Conservation (phyloP, 1,284 basidiomycete genomes). For the Ceratobasidium sp. region DNA sequence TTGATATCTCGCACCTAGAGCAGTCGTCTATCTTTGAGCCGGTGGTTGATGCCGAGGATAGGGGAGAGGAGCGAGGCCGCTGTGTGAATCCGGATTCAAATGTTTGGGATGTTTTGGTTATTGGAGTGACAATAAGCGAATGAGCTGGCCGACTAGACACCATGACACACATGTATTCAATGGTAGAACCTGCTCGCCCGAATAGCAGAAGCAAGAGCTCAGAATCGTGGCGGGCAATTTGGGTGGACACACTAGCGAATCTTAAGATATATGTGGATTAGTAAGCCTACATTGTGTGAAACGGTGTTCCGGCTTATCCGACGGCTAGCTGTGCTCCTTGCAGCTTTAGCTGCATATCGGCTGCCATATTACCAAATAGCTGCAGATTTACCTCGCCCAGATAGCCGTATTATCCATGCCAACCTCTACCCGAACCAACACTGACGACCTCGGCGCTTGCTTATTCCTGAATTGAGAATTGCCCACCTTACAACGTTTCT, state of each 20-base stretch:
- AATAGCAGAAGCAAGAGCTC: too few relatives aligned
- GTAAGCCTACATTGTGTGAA: neutral
- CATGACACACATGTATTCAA: too few relatives aligned
- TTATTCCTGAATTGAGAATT: too few relatives aligned
- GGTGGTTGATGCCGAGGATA: neutral
- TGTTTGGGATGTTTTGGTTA: neutral
- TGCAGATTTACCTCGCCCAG: neutral
- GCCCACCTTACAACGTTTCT: too few relatives aligned
- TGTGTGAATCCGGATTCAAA: neutral
- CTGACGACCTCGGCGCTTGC: too few relatives aligned
- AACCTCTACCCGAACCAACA: neutral
- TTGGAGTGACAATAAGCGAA: neutral
- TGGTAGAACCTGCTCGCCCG: too few relatives aligned
- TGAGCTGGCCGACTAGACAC: neutral
- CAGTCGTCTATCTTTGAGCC: slow-evolving; percentile 17
- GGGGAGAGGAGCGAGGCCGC: neutral
- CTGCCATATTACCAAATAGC: neutral
- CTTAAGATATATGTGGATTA: neutral
- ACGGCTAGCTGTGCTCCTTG: neutral
- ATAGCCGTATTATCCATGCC: neutral
- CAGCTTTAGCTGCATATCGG: neutral
- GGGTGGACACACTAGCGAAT: too few relatives aligned
- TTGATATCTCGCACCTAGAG: slow-evolving; percentile 15
- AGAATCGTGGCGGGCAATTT: too few relatives aligned
- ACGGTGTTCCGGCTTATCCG: neutral